Evolutionary conservation across 306 rosid genomes (phyloP), one percentile per base, ranked within the genome.

Genomic region (Malus sieversii): DNA sequence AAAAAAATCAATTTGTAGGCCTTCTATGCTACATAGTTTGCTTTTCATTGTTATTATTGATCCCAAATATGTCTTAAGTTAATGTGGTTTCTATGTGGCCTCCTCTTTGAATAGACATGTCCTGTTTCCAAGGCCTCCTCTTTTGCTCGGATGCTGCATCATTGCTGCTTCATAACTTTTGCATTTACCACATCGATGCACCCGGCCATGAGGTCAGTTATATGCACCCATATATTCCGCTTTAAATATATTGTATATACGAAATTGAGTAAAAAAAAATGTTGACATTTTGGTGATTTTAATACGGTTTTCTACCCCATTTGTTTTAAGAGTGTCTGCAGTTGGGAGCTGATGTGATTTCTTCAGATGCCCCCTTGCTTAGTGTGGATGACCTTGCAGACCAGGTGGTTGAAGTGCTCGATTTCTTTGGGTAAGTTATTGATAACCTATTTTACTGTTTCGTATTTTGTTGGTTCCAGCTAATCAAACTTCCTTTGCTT

Each of bases 141-240:
- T 87, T 88, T 76, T 90, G 89, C 77, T 88, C 92, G 57, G 93
- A 92, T 61, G 93, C 96, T 64, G 89, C 96, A 84, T 88, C 96
- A 62, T 84, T 90, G 92, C 80, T 92, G 81, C 96, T 92, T 87
- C 96, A 87, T 73, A 92, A 87, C 84, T 92, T 92, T 78, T 92
- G 97, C 75, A 83, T 92, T 82, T 92, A 92, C 85, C 97, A 92
- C 80, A 90, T 92, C 68, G 96, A 92, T 81, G 93, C 97, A 68
- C 97, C 97, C 0, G 97, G 97, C 45, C 97, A 92, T 40, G 97
- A 92, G 97, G 97, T 92, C 89, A 20, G 90, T 81, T 69, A 84
- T 76, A 45, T 16, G 48, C 32, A 70, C 64, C 27, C 29, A 52
- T 76, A 66, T 76, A 68, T 25, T 30, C 13, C 20, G 20, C 51